Evolutionary conservation across 257 asterid species (phyloP), one percentile per base, ranked within the genome.

Genomic region (Apocynum venetum): DNA sequence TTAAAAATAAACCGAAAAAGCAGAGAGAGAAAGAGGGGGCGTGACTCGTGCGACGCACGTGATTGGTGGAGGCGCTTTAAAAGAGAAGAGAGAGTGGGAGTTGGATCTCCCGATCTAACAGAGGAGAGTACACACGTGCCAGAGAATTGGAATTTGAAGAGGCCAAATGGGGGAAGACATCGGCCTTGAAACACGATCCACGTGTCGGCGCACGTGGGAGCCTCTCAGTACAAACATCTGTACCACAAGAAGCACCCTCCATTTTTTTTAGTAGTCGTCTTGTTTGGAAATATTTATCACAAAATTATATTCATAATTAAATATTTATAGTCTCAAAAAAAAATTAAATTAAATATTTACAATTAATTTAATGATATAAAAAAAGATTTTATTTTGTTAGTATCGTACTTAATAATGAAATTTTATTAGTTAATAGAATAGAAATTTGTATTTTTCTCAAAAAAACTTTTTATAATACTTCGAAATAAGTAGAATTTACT

Each of bases 151-250:
- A 44, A 43, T 79, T 76, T 44, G 35, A 56, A 17, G 55, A 55
- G 40, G 65, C 68, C 61, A 17, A 25, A 25, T 40, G 8, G 13
- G 47, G 38, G 19, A 65, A 75, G 75, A 78, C 77, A 67, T 73
- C 56, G 6, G 31, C 80, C 74, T 81, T 44, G 87, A 49, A 36
- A 36, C 43, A 14, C 63, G 83, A 67, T 76, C 80, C 79, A 84
- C 82, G 82, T 87, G 90, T 82, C 86, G 66, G 59, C 85, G 80
- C 91, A 90, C 88, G 93, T 82, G 87, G 80, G 69, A 60, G 51
- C 76, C 82, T 51, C 82, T 41, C 66, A 63, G 56, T 75, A 12
- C 78, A 19, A 70, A 75, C 82, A 19, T 53, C 68, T 89, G 83
- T 81, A 71, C 83, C 17, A 35, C 77, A 15, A 25, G 31, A 25